Percentiles rank a stretch among this genome's conserved stretches.
phyloP scores from a whole-genome alignment of 164 flowering plant species.

The Liriodendron chinense region DNA sequence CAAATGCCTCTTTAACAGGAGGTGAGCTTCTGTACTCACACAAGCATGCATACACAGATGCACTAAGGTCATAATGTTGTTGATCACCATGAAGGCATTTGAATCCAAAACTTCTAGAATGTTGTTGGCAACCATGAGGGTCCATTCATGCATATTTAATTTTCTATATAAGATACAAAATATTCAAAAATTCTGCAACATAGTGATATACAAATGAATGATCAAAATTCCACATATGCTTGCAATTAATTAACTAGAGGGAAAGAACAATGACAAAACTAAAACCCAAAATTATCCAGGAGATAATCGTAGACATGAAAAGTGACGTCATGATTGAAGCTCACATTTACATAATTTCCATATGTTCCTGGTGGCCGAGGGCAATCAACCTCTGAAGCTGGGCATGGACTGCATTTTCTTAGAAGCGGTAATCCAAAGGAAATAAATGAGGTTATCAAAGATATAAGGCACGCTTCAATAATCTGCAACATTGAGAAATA shows the following conservation, averaged over 20 bases:
- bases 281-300: neutral
- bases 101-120: neutral
- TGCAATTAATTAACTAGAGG: neutral
- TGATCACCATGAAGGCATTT: neutral
- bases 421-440: slow-evolving; percentile 94
- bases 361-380: slow-evolving; percentile 94
- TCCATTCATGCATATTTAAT: neutral
- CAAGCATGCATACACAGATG: neutral
- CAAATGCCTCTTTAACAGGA: neutral
- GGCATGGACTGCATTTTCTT: slow-evolving; percentile 90
- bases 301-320: neutral
- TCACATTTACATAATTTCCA: slow-evolving; percentile 98
- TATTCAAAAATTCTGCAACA: neutral
- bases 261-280: neutral
- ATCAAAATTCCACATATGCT: neutral
- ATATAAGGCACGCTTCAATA: slow-evolving; percentile 83
- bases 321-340: slow-evolving; percentile 15
- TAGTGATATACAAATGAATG: neutral
- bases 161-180: neutral
- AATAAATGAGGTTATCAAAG: slow-evolving; percentile 72
- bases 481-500: slow-evolving; percentile 42
- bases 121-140: neutral
- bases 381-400: slow-evolving; percentile 70
- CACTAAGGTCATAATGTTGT: neutral
- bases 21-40: neutral